Evolutionary conservation across 1,284 basidiomycete genomes (phyloP).

Genomic region (Melampsora larici-populina): DNA sequence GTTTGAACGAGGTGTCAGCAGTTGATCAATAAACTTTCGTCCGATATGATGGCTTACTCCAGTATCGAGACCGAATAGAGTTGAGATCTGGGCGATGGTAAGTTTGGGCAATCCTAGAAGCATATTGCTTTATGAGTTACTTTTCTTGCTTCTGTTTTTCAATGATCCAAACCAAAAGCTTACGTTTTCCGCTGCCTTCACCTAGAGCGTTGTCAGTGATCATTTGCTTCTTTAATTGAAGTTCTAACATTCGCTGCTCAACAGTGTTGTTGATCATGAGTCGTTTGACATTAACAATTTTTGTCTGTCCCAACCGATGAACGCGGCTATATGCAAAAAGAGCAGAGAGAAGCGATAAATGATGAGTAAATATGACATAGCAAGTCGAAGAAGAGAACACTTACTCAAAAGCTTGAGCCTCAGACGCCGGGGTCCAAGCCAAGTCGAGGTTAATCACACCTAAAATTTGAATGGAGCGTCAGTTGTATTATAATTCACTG

Average conservation of each 20-base stretch:
- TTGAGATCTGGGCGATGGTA: too few species aligned
- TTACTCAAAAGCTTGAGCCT: constrained; percentile 58
- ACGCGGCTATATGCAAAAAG: constrained; percentile 1
- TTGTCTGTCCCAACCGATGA: constrained; percentile 34
- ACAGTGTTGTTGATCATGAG: constrained; percentile 52
- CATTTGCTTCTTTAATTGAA: constrained; percentile 52
- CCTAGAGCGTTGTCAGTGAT: constrained; percentile 55
- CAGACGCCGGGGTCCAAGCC: constrained; percentile 65
- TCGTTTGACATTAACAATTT: constrained; percentile 15
- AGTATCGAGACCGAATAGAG: too few species aligned
- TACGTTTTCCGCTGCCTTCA: constrained; percentile 52
- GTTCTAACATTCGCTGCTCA: constrained; percentile 53
- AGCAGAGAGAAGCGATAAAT: constrained; percentile 49
- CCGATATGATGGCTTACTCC: too few species aligned
- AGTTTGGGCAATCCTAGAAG: too few species aligned
- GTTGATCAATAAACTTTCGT: too few species aligned
- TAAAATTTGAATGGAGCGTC: not conserved
- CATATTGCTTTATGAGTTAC: too few species aligned
- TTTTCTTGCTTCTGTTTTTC: not conserved
- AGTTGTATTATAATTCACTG: not conserved
- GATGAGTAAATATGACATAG: not conserved
- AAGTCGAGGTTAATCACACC: constrained; percentile 65
- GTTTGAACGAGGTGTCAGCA: too few species aligned
- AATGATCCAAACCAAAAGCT: not conserved
- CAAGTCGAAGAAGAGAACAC: constrained; percentile 47